Percentiles rank a stretch among this genome's conserved stretches.
Evolutionary conservation across 371 early-diverging fungal species (phyloP).

Genomic region (Mucor velutinosus): DNA sequence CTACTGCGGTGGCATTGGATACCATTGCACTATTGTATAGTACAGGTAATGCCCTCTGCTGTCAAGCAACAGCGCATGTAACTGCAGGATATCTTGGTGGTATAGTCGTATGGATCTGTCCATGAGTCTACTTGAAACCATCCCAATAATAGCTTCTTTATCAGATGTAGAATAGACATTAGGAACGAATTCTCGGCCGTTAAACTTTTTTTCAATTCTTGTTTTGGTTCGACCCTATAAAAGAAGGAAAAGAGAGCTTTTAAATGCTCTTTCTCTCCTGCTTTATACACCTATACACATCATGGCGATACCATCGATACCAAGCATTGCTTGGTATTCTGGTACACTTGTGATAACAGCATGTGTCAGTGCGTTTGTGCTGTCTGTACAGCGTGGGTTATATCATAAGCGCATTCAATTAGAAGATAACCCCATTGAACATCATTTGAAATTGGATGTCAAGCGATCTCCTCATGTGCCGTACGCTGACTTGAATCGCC

Average conservation of each 20-base stretch:
- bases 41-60: no score
- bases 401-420: slow-evolving; percentile 6
- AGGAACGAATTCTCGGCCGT: neutral
- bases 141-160: neutral
- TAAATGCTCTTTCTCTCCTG: neutral
- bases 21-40: no score
- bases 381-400: slow-evolving; percentile 18
- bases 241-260: neutral
- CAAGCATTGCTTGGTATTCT: slow-evolving; percentile 10
- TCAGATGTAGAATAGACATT: neutral
- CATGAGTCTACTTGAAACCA: neutral
- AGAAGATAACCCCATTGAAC: neutral
- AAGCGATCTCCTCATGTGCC: slow-evolving; percentile 11
- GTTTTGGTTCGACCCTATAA: neutral
- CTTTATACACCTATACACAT: neutral
- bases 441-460: neutral
- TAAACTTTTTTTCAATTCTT: neutral
- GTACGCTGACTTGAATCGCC: slow-evolving; percentile 22
- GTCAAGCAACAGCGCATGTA: no score
- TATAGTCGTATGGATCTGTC: no score
- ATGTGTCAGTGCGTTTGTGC: slow-evolving; percentile 16
- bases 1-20: neutral
- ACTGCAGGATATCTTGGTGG: no score
- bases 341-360: neutral
- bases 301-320: neutral